phyloP scores from a whole-genome alignment of 2,329 filamentous ascomycete species.

The Ceratocystiopsis minuta region DNA sequence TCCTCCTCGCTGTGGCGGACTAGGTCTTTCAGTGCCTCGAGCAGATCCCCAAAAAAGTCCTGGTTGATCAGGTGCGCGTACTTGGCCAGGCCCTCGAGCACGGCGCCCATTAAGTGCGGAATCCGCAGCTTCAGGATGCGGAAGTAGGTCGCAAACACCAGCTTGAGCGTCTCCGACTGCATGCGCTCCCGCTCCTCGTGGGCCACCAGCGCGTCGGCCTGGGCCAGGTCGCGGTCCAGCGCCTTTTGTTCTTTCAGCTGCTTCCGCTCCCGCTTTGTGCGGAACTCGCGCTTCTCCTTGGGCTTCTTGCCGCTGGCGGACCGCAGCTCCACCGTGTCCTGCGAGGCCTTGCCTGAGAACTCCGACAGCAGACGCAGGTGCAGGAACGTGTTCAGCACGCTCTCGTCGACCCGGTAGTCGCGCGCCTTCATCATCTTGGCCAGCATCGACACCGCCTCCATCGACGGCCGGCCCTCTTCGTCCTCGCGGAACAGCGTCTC shows the following conservation, averaged over 20 bases:
- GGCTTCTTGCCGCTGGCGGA: conserved; percentile 32
- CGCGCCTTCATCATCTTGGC: conserved; percentile 90
- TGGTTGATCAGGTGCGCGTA: conserved; percentile 97
- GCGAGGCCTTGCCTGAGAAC: conserved; percentile 69
- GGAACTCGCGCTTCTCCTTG: conserved; percentile 66
- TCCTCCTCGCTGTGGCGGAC: conserved; percentile 56
- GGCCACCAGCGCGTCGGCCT: conserved; percentile 77
- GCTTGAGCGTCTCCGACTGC: conserved; percentile 87
- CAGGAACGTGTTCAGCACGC: conserved; percentile 76
- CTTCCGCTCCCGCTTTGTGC: conserved; percentile 79
- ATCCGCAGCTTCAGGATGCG: conserved; percentile 72
- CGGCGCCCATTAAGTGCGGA: conserved; percentile 84
- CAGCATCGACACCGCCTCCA: conserved; percentile 71
- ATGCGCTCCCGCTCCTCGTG: conserved; percentile 87
- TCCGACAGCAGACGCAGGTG: conserved; percentile 77
- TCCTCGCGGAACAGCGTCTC: conserved; percentile 72
- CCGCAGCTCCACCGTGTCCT: conserved; percentile 46
- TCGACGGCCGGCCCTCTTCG: conserved; percentile 72
- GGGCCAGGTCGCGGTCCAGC: conserved; percentile 81
- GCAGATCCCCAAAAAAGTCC: conserved; percentile 91
- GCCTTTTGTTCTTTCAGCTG: conserved; percentile 66
- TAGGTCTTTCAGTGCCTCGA: conserved; percentile 86
- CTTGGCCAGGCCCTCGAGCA: conserved; percentile 81
- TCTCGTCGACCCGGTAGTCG: conserved; percentile 69
- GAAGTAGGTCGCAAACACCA: conserved; percentile 92